Evolutionary conservation across 1,139 yeast genomes (phyloP).

Genomic region (Zhuliangozyma parablackwelliae): DNA sequence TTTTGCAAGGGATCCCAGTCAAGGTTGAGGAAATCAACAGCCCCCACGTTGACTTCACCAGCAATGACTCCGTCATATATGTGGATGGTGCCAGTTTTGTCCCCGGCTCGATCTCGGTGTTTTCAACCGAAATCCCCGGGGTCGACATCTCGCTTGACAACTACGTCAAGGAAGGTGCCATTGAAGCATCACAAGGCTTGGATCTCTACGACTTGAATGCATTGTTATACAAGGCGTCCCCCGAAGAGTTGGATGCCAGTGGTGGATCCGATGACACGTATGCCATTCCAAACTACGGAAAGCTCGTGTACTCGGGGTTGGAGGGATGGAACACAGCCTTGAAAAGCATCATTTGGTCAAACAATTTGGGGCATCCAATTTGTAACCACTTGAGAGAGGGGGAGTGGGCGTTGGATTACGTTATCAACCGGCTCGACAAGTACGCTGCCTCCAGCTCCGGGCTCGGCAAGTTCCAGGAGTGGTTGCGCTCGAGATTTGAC

Average conservation of each 20-base stretch:
- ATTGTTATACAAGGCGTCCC: conserved; percentile 71
- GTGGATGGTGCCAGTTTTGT: conserved; percentile 56
- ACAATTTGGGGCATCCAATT: conserved; percentile 79
- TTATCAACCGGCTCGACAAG: conserved; percentile 57
- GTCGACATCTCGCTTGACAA: conserved; percentile 53
- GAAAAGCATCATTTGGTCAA: conserved; percentile 56
- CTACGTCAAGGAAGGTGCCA: conserved; percentile 67
- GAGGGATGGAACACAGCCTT: conserved; percentile 88
- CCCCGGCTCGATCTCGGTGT: conserved; percentile 86
- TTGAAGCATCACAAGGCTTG: conserved; percentile 61
- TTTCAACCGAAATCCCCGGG: conserved; percentile 66
- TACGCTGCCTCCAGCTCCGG: conserved; percentile 45
- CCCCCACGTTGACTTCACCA: conserved; percentile 42
- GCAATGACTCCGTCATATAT: conserved; percentile 47
- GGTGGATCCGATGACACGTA: conserved; percentile 71
- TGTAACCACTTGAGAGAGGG: conserved; percentile 80
- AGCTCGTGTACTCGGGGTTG: conserved; percentile 78
- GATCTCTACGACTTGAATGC: conserved; percentile 70
- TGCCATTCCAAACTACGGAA: conserved; percentile 67
- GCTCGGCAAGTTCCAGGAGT: conserved; percentile 50
- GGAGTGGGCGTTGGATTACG: conserved; percentile 83
- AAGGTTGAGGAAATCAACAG: conserved; percentile 49
- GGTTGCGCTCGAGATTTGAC: conserved; percentile 69
- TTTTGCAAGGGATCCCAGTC: conserved; percentile 62
- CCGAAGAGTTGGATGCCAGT: conserved; percentile 83